Evolutionary conservation across 2,329 filamentous ascomycete genomes (phyloP).

Genomic region (Parascedosporium putredinis): DNA sequence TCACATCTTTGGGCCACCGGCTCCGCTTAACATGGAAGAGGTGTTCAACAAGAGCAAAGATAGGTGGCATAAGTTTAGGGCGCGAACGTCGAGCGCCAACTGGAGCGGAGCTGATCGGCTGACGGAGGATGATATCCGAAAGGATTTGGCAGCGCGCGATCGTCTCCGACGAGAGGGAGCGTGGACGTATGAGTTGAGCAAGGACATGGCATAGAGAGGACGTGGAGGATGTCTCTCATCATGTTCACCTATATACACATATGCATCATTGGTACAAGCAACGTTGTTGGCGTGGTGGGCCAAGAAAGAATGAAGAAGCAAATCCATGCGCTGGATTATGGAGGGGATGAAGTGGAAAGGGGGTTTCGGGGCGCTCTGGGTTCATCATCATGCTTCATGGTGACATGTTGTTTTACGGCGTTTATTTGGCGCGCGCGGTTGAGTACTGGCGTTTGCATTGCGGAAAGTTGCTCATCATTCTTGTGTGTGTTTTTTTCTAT

Average conservation of each 20-base stretch:
- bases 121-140: constrained; percentile 77
- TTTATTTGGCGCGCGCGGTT: not conserved
- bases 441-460: not conserved
- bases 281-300: no score
- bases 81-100: constrained; percentile 86
- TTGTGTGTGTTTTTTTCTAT: no score
- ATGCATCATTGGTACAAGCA: no score
- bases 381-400: not conserved
- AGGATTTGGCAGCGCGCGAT: constrained; percentile 70
- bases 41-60: constrained; percentile 88
- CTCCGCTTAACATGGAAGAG: constrained; percentile 87
- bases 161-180: constrained; percentile 72
- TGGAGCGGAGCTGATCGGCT: constrained; percentile 76
- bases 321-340: no score
- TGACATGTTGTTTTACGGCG: not conserved
- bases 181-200: constrained; percentile 61
- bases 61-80: constrained; percentile 75
- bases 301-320: no score
- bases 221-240: no score
- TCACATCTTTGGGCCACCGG: constrained; percentile 79
- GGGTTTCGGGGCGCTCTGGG: not conserved
- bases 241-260: no score
- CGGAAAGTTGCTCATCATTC: no score
- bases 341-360: no score
- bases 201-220: constrained; percentile 22